Base-by-base conservation (phyloP, 2,329 filamentous ascomycete genomes). In the Bipolaris gigantea region DNA sequence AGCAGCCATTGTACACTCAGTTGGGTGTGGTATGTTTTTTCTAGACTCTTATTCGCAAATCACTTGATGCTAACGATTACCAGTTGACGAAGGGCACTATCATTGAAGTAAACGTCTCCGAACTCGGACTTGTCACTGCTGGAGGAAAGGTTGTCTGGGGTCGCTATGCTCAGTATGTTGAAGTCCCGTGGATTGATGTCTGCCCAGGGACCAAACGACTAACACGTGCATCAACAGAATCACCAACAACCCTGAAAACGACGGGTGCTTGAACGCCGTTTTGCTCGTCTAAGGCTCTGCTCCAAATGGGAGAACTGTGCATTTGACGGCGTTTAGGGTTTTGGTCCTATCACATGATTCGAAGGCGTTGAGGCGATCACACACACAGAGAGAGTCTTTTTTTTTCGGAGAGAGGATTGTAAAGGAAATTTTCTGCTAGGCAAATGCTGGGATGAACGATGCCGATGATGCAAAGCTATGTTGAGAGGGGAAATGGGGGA, bases 71-170 rank as follows among this genome's bases (percentile, higher is more conserved):
- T 42, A 42, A 42, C 40, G 25, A 30, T 16, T 27, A 30, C 5
- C 40, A 42, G 3, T 75, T 97, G 69, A 71, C 69, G 11, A 70
- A 70, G 62, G 60, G 68, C 27, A 72, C 70, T 3, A 85, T 88
- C 57, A 85, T 93, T 69, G 93, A 97, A 77, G 92, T 97, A 67
- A 96, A 99, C 72, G 92, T 97, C 27, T 89, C 85, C 52, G 94
- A 99, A 74, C 77, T 97, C 59, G 94, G 94, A 60, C 80, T 97
- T 57, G 91, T 95, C 15, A 97, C 94, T 2, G 88, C 92, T 1
- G 87, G 86, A 59, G 94, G 94, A 59, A 97, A 97, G 79, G 90
- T 73, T 2, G 70, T 72, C 0, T 73, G 71, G 71, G 70, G 71
- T 42, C 59, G 68, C 6, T 73, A 72, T 64, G 71, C 71, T 36